These are phyloP conservation scores for Chalciporus sp. DNA, from an alignment of 1,284 basidiomycete species.

Conservation along the genomic window DNA sequence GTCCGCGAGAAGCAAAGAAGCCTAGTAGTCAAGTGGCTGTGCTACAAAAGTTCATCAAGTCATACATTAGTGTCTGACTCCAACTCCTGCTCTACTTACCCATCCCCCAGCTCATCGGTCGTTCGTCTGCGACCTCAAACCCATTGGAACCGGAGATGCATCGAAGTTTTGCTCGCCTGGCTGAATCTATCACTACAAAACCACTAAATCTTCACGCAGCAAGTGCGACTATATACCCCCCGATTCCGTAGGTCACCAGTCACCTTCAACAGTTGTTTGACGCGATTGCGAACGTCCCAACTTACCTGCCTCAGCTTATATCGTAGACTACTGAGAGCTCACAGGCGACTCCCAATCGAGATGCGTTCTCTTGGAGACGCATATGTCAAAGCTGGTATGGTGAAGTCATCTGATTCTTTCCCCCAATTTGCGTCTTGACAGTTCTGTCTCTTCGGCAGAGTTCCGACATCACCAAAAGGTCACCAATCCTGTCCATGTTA, in stretches of 20 bases:
- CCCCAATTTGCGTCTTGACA: not conserved
- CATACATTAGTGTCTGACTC: too few relatives aligned
- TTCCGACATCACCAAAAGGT: slow-evolving; percentile 81
- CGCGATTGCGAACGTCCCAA: not conserved
- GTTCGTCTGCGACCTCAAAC: not conserved
- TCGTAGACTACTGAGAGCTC: slow-evolving; percentile 78
- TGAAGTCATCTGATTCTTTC: not conserved
- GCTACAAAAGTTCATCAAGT: too few relatives aligned
- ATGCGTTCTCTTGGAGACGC: slow-evolving; percentile 87
- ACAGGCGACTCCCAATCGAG: slow-evolving; percentile 73
- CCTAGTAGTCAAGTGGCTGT: too few relatives aligned
- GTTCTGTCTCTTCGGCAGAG: slow-evolving; percentile 50
- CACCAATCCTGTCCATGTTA: slow-evolving; percentile 85
- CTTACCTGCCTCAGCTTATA: slow-evolving; percentile 59
- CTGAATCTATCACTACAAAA: slow-evolving; percentile 61
- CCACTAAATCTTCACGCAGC: slow-evolving; percentile 69
- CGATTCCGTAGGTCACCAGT: slow-evolving; percentile 68
- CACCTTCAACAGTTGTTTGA: slow-evolving; percentile 15
- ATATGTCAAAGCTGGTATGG: slow-evolving; percentile 82
- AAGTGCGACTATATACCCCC: slow-evolving; percentile 76
- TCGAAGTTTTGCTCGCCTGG: slow-evolving; percentile 46
- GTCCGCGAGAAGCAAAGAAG: too few relatives aligned
- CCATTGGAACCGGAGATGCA: slow-evolving; percentile 13
- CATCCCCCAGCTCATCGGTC: too few relatives aligned
- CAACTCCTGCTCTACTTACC: too few relatives aligned